phyloP scores from a whole-genome alignment of 805 yeast species.

The Torulaspora quercuum region DNA sequence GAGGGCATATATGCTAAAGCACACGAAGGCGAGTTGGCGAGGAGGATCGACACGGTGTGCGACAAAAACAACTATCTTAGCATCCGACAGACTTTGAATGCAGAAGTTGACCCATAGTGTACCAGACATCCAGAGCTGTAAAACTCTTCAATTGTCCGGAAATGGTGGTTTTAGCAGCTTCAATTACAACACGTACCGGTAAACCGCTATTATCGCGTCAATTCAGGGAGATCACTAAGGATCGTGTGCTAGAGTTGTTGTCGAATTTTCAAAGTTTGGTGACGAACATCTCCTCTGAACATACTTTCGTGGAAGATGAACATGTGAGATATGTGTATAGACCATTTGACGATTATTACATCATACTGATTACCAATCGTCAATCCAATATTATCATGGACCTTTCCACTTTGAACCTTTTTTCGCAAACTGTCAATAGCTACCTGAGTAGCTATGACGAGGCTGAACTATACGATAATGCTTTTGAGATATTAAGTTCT shows the following conservation, averaged over 20 bases:
- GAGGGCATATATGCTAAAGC: no score
- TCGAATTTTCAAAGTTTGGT: slow-evolving; percentile 82
- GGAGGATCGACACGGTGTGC: slow-evolving; percentile 7
- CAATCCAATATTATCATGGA: slow-evolving; percentile 92
- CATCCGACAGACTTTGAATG: not conserved
- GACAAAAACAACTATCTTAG: slow-evolving; percentile 3
- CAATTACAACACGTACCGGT: slow-evolving; percentile 91
- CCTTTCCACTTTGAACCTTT: slow-evolving; percentile 83
- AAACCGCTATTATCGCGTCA: slow-evolving; percentile 90
- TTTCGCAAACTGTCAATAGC: slow-evolving; percentile 76
- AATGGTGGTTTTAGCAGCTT: slow-evolving; percentile 85
- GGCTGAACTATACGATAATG: slow-evolving; percentile 73
- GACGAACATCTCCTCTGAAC: slow-evolving; percentile 66
- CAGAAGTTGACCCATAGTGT: no score
- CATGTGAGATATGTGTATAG: slow-evolving; percentile 90
- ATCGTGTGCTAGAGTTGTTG: slow-evolving; percentile 78
- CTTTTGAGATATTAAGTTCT: slow-evolving; percentile 86
- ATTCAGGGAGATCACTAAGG: slow-evolving; percentile 78
- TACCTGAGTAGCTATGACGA: slow-evolving; percentile 72
- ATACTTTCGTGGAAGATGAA: slow-evolving; percentile 91
- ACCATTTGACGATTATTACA: slow-evolving; percentile 90
- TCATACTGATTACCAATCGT: slow-evolving; percentile 85
- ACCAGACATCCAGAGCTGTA: no score
- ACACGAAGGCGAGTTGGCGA: no score
- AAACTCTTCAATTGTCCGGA: not conserved